A percentile compares a stretch with the other conserved stretches of the same genome.
These are phyloP conservation scores for Syzygium syzygioides DNA, from an alignment of 441 rosid species.

Conservation along the genomic window DNA sequence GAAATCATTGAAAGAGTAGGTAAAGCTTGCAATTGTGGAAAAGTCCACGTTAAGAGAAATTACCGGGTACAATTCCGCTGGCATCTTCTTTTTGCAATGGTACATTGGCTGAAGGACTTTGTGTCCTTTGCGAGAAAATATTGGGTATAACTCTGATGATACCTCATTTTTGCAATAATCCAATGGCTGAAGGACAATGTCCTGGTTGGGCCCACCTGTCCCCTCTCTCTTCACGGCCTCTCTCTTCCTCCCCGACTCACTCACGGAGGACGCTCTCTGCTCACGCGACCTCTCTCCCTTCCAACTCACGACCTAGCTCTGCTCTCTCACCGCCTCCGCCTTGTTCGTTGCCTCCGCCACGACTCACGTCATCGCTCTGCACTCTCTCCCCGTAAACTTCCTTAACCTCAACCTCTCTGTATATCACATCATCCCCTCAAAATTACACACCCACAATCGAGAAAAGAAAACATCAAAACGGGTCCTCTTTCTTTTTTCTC, in stretches of 20 bases:
- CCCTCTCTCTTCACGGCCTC: no score
- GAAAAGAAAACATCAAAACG: background rate
- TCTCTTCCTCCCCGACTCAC: background rate
- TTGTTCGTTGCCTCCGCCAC: background rate
- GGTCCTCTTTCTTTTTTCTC: background rate
- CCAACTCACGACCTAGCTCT: background rate
- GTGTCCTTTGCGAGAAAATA: no score
- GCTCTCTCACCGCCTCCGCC: background rate
- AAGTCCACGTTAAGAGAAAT: no score
- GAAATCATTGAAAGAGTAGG: no score
- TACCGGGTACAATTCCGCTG: no score
- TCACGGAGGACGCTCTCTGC: background rate
- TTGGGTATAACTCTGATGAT: no score
- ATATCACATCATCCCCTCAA: background rate
- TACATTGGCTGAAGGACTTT: no score
- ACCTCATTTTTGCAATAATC: no score
- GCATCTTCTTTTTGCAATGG: no score
- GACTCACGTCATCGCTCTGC: no score
- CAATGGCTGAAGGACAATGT: background rate
- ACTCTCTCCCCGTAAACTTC: no score
- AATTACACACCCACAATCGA: background rate
- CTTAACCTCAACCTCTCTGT: background rate
- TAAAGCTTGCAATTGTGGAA: no score
- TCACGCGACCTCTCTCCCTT: background rate
- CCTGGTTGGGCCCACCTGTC: background rate